These are phyloP conservation scores for Penicillium glabrum DNA, from an alignment of 2,329 filamentous ascomycete genomes.

Conservation along the genomic window DNA sequence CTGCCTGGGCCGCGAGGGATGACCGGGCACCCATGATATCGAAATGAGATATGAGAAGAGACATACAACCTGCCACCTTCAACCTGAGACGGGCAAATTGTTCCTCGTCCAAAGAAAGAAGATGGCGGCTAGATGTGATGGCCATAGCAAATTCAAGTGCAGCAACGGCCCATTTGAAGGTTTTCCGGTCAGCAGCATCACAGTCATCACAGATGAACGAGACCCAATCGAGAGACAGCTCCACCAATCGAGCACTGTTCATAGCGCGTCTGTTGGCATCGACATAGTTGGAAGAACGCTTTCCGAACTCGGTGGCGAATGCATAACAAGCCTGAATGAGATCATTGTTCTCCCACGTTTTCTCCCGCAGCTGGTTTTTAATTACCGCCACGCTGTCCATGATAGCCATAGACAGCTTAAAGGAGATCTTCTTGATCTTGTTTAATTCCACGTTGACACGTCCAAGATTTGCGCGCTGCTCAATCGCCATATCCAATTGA, in stretches of 20 bases:
- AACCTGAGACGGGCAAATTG: slow-evolving; percentile 80
- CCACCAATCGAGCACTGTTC: slow-evolving; percentile 94
- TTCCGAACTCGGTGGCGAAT: slow-evolving; percentile 98
- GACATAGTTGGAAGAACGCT: slow-evolving; percentile 91
- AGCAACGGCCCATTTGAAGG: slow-evolving; percentile 94
- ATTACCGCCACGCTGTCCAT: slow-evolving; percentile 98
- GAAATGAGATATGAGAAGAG: slow-evolving; percentile 93
- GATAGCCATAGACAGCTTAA: slow-evolving; percentile 95
- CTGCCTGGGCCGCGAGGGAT: slow-evolving; percentile 87
- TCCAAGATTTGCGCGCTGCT: slow-evolving; percentile 88
- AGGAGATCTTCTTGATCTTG: slow-evolving; percentile 92
- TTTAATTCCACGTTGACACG: slow-evolving; percentile 89
- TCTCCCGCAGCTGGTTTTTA: slow-evolving; percentile 68
- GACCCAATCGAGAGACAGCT: slow-evolving; percentile 93
- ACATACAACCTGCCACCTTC: slow-evolving; percentile 97
- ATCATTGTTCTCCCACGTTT: slow-evolving; percentile 84
- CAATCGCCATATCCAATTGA: slow-evolving; percentile 84
- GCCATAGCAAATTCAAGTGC: slow-evolving; percentile 96
- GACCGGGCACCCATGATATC: slow-evolving; percentile 98
- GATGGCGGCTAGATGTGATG: slow-evolving; percentile 92
- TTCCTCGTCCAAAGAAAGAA: slow-evolving; percentile 82
- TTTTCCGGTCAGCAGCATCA: slow-evolving; percentile 87
- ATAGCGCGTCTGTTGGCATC: slow-evolving; percentile 92
- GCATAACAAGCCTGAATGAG: slow-evolving; percentile 97
- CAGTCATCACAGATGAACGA: slow-evolving; percentile 98